Base-by-base conservation (phyloP, 345 rosid genomes). In the Salix arbutifolia region DNA sequence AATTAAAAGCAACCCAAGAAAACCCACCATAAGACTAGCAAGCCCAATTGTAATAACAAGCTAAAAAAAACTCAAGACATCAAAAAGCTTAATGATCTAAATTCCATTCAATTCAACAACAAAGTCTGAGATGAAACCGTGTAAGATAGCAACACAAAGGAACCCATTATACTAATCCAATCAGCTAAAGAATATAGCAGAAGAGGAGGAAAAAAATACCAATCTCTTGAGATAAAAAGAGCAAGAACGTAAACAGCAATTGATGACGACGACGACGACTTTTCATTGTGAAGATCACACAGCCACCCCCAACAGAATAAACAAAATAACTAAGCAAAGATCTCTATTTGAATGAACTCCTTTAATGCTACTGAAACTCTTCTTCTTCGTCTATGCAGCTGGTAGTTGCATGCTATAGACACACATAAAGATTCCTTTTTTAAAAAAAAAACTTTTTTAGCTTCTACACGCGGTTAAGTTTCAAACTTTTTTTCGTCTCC, bases 151-250 rank as follows among this genome's bases (percentile, higher is more conserved):
- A 78, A 25, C 38, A 73, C 1, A 9, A 75, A 9, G 62, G 16
- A 74, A 56, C 30, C 42, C 23, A 33, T n/a, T 74, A 52, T 33
- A 70, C 31, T 5, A 72, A 33, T 4, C 40, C 31, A 58, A 74
- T 25, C 6, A 1, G 61, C 21, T 40, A 60, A 70, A 52, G 13
- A 35, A 28, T 9, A 33, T 17, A 42, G n/a, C 8, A 76, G n/a
- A 60, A 65, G 21, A 69, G 72, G 52, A 53, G 12, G 28, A 21
- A 30, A 68, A 75, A 87, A 84, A 78, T 89, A 94, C 97, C 97
- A 64, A 80, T 77, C 44, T 79, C n/a, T 30, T 60, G 80, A 85
- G 44, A 75, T 81, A 79, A 84, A 81, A 83, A 83, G 81, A 87
- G 30, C 79, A 84, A 82, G 70, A 83, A 73, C 69, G 83, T 71